phyloP scores from a whole-genome alignment of 257 asterid species.

The Fraxinus excelsior region DNA sequence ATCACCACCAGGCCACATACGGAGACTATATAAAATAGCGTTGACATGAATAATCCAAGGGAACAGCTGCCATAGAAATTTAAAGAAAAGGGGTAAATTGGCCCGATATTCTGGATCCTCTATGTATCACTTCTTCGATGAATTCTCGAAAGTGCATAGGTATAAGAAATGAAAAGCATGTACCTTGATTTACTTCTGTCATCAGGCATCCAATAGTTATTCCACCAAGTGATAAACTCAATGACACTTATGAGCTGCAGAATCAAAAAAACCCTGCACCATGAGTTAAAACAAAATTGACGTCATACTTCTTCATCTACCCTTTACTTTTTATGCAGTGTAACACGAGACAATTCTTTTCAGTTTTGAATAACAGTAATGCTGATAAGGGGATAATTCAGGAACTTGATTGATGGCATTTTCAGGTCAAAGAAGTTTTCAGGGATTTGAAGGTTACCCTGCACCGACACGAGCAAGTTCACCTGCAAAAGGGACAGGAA shows the following conservation, averaged over 20 bases:
- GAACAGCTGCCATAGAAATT: constrained; percentile 49
- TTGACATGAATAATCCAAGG: constrained; percentile 87
- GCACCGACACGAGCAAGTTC: constrained; percentile 93
- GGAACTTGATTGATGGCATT: not conserved
- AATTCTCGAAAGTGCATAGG: not conserved
- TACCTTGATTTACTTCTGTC: constrained; percentile 63
- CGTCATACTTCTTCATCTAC: not conserved
- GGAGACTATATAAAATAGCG: constrained; percentile 67
- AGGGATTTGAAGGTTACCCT: constrained; percentile 61
- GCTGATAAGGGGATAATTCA: not conserved
- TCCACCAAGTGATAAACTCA: constrained; percentile 96
- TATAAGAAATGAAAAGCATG: not conserved
- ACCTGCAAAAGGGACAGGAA: constrained; percentile 49
- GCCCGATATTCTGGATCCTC: not conserved
- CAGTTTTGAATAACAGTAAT: not conserved
- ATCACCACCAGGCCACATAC: constrained; percentile 68
- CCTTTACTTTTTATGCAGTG: not conserved
- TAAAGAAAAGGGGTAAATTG: not conserved
- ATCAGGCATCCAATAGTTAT: constrained; percentile 88
- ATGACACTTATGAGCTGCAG: constrained; percentile 93
- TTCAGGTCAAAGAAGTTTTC: not conserved
- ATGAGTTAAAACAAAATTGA: constrained; percentile 12
- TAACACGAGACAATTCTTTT: not conserved
- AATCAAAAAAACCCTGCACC: constrained; percentile 66
- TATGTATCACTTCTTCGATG: not conserved